Evolutionary conservation across 768 basidiomycete genomes (phyloP).

Genomic region (Amanita jacksonii): DNA sequence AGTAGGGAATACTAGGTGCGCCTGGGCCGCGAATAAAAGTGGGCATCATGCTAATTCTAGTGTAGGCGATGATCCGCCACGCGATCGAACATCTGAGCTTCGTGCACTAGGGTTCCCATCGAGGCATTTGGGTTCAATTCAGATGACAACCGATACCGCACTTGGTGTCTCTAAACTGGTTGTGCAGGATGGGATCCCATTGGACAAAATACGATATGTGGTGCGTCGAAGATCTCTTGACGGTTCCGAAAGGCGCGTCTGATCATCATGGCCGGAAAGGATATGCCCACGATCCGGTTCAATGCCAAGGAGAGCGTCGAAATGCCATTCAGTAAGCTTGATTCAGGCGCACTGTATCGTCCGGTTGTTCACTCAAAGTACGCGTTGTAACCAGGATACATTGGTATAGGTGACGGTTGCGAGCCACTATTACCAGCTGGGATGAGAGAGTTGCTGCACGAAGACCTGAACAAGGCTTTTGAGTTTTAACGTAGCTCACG

Average conservation of each 20-base stretch:
- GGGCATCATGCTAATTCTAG: not conserved
- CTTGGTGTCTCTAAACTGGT: slow-evolving; percentile 84
- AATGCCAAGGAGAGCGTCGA: slow-evolving; percentile 85
- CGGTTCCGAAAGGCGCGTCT: not conserved
- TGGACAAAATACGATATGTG: slow-evolving; percentile 65
- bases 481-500: slow-evolving; percentile 45
- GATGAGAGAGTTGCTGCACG: slow-evolving; percentile 78
- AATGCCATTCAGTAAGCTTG: slow-evolving; percentile 90
- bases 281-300: slow-evolving; percentile 86
- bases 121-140: slow-evolving; percentile 76
- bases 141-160: slow-evolving; percentile 99
- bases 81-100: slow-evolving; percentile 86
- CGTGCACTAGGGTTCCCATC: slow-evolving; percentile 80
- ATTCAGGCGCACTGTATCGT: not conserved
- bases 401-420: slow-evolving; percentile 25
- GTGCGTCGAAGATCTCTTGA: slow-evolving; percentile 28
- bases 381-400: slow-evolving; percentile 31
- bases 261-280: slow-evolving; percentile 32
- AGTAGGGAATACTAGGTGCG: slow-evolving; percentile 52
- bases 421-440: slow-evolving; percentile 80
- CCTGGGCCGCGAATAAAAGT: not conserved
- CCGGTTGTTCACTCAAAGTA: too few species aligned
- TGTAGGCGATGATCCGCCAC: slow-evolving; percentile 89
- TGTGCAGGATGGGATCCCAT: slow-evolving; percentile 62
- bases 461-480: slow-evolving; percentile 82